phyloP scores from a whole-genome alignment of 345 rosid genomes.

The Salix suchowensis region DNA sequence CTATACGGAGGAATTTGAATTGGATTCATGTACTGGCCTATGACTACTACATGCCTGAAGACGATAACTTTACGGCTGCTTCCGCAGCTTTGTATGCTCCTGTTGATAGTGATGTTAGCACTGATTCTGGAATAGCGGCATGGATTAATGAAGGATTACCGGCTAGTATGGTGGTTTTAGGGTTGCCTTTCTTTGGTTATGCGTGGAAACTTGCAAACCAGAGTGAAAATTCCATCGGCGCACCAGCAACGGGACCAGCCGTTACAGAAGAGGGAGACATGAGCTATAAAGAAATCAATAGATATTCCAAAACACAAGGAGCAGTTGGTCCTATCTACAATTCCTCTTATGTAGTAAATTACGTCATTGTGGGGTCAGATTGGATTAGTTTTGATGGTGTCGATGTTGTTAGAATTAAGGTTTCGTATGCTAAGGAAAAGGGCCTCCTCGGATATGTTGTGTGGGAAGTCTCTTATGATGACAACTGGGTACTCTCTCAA shows the following conservation, averaged over 20 bases:
- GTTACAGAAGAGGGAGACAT: slow-evolving; percentile 8
- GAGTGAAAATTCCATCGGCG: slow-evolving; percentile 8
- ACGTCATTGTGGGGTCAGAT: slow-evolving; percentile 12
- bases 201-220: slow-evolving; percentile 21
- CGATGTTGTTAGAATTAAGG: slow-evolving; percentile 5
- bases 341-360: slow-evolving; percentile 1
- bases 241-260: slow-evolving; percentile 3
- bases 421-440: neutral
- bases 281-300: slow-evolving; percentile 6
- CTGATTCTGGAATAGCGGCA: slow-evolving; percentile 24
- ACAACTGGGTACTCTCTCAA: slow-evolving; percentile 1
- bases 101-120: neutral
- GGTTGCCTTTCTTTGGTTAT: slow-evolving; percentile 34
- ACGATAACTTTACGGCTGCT: slow-evolving; percentile 19
- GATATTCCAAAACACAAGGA: too few species aligned
- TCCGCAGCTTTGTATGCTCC: slow-evolving; percentile 27
- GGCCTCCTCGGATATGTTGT: slow-evolving; percentile 3
- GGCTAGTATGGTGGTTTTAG: slow-evolving; percentile 22
- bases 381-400: slow-evolving; percentile 24
- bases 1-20: slow-evolving; percentile 20
- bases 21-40: slow-evolving; percentile 25
- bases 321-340: neutral
- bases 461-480: slow-evolving; percentile 28
- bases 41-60: slow-evolving; percentile 23
- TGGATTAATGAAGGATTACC: slow-evolving; percentile 29